Percentiles rank a stretch among this genome's conserved stretches.
Evolutionary conservation across 2,329 filamentous ascomycete genomes (phyloP).

Genomic region (Colletotrichum sp.): DNA sequence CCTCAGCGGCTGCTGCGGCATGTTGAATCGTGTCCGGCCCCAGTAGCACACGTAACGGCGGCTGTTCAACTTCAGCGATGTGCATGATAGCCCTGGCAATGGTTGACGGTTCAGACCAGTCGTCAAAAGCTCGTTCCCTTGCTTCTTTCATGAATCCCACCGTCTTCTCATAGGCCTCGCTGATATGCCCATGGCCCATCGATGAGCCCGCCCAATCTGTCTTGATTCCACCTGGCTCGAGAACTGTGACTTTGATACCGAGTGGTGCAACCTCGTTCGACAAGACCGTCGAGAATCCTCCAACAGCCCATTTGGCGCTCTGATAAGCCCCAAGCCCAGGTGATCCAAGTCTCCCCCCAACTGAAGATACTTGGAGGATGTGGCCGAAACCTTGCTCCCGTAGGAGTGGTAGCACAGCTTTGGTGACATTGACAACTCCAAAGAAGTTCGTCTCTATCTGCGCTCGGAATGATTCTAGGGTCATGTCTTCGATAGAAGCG

Average conservation of each 20-base stretch:
- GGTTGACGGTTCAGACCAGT: not conserved
- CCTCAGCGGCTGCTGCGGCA: not conserved
- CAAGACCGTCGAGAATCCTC: constrained; percentile 40
- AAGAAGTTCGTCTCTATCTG: constrained; percentile 67
- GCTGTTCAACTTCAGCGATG: not conserved
- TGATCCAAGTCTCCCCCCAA: constrained; percentile 34
- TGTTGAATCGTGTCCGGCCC: not conserved
- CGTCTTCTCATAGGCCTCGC: constrained; percentile 37
- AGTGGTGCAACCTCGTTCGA: constrained; percentile 36
- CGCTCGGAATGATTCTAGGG: constrained; percentile 49
- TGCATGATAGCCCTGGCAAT: not conserved
- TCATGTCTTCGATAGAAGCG: constrained; percentile 58
- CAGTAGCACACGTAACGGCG: not conserved
- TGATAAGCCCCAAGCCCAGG: constrained; percentile 41
- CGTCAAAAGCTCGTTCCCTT: not conserved
- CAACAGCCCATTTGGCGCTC: constrained; percentile 42
- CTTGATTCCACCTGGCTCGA: constrained; percentile 45
- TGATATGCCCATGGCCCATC: constrained; percentile 29
- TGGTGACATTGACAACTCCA: constrained; percentile 53
- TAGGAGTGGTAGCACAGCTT: constrained; percentile 35
- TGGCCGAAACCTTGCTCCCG: constrained; percentile 31
- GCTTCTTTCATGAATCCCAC: constrained; percentile 31
- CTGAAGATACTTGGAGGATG: constrained; percentile 44
- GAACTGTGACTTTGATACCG: constrained; percentile 41
- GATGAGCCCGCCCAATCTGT: constrained; percentile 42